Percentiles rank a stretch among this genome's conserved stretches.
Conservation (phyloP, 2,329 filamentous ascomycete genomes). For the Pseudocercospora fijiensis region DNA sequence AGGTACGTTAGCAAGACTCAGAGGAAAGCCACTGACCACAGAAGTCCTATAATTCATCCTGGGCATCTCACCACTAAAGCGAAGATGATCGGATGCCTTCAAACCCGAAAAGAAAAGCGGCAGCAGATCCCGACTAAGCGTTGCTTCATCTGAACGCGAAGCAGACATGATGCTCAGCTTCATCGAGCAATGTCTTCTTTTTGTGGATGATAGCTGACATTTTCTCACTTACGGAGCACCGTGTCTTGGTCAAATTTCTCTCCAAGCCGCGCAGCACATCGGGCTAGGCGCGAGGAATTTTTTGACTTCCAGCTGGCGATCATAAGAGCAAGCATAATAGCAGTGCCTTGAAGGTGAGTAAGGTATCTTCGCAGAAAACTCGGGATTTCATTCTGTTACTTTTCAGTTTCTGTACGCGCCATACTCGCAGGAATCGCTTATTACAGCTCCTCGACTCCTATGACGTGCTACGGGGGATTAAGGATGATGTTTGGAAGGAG, state of each 20-base stretch:
- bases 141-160: background rate
- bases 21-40: background rate
- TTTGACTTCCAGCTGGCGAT: background rate
- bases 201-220: background rate
- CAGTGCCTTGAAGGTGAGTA: background rate
- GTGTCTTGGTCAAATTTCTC: too few relatives aligned
- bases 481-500: too few relatives aligned
- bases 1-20: background rate
- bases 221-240: background rate
- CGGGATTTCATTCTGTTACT: background rate
- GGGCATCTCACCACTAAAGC: background rate
- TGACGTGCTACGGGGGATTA: too few relatives aligned
- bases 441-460: too few relatives aligned
- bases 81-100: background rate
- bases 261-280: background rate
- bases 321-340: background rate
- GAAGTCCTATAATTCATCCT: background rate
- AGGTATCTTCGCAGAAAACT: background rate
- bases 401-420: background rate
- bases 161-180: background rate
- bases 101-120: background rate
- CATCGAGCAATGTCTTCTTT: background rate
- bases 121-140: background rate
- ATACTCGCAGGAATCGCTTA: background rate
- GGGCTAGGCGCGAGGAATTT: background rate